These are phyloP conservation scores for Stentor coeruleus DNA, from an alignment of 73 alveolate genomes.

Conservation along the genomic window DNA sequence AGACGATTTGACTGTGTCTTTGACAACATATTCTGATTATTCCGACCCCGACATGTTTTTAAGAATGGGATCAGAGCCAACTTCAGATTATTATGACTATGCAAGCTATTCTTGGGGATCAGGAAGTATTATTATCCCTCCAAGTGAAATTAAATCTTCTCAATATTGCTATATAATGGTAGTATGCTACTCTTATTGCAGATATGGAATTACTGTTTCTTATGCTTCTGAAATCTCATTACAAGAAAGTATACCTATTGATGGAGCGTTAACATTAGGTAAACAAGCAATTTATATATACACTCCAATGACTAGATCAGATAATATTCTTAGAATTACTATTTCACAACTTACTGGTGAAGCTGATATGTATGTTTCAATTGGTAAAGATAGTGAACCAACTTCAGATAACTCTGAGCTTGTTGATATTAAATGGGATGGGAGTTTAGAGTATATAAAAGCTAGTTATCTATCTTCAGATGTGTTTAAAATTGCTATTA, in stretches of 20 bases:
- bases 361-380: not conserved
- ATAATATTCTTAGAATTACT: not conserved
- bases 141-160: not conserved
- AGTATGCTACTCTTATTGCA: constrained; percentile 13
- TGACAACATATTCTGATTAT: constrained; percentile 24
- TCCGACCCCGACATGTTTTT: constrained; percentile 24
- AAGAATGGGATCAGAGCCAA: not conserved
- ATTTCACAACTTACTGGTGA: not conserved
- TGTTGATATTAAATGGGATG: not conserved
- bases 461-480: not conserved
- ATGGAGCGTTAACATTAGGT: not conserved
- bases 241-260: not conserved
- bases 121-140: not conserved
- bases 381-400: not conserved
- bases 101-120: not conserved
- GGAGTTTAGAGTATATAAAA: not conserved
- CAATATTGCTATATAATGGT: not conserved
- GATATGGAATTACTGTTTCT: not conserved
- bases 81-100: not conserved
- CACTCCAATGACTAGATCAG: not conserved
- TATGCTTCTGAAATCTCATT: not conserved
- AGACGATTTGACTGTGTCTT: not conserved
- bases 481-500: not conserved
- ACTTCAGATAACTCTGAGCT: not conserved
- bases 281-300: not conserved